These are phyloP conservation scores for Podosphaera fusca DNA, from an alignment of 2,329 filamentous ascomycete species.

Conservation along the genomic window DNA sequence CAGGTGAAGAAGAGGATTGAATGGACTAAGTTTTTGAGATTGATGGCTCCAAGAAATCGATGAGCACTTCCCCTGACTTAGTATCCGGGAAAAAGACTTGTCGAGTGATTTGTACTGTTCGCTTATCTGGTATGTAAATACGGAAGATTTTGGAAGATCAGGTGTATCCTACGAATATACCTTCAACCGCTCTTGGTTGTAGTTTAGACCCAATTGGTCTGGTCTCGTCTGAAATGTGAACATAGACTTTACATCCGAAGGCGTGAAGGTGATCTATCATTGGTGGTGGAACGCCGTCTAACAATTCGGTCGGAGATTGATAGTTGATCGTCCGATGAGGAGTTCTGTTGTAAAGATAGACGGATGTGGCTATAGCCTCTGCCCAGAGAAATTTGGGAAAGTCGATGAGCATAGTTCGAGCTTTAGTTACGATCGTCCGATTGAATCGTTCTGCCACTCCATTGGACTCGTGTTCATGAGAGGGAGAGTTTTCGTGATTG, in stretches of 20 bases:
- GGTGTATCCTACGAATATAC: no score
- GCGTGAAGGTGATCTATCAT: background rate
- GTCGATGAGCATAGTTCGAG: background rate
- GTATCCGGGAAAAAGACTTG: background rate
- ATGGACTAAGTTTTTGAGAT: no score
- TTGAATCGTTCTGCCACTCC: background rate
- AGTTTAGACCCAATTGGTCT: background rate
- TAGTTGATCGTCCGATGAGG: background rate
- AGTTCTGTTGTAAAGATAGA: constrained; percentile 1
- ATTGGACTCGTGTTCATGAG: background rate
- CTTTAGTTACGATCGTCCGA: background rate
- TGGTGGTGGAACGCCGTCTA: background rate
- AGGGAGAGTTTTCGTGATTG: background rate
- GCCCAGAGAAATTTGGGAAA: no score
- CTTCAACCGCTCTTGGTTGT: no score
- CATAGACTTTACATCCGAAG: background rate
- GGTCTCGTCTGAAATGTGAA: background rate
- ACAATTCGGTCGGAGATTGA: background rate
- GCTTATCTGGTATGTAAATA: background rate
- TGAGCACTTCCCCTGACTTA: background rate
- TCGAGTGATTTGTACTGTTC: background rate
- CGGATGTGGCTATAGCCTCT: background rate
- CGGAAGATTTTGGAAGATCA: background rate
- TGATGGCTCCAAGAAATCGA: background rate
- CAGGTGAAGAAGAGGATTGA: no score